Base-by-base conservation (phyloP, 208 protist genomes). In the Trypanosoma scelopori region DNA sequence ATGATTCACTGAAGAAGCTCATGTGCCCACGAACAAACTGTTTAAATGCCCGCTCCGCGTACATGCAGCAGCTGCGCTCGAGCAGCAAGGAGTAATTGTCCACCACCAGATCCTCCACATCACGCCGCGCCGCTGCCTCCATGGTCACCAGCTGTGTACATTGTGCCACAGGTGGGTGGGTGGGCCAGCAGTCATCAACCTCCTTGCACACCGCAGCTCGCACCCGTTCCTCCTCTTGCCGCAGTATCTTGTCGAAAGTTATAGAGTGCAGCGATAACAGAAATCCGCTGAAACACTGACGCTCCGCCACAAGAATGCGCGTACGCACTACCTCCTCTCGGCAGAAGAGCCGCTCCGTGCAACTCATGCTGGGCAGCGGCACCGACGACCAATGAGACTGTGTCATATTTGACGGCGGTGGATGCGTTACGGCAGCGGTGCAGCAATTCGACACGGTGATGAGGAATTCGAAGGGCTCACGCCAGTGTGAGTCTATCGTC, bases 21-120 rank as follows among this genome's bases (percentile, higher is more conserved):
- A 82, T 58, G 46, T 77, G 73, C 22, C 71, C 76, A 22, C 77
- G 65, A n/a, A 76, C 45, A 48, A 77, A 82, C 16, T 69, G 55
- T 50, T 51, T 28, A 51, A 77, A 30, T 15, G 52, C 49, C 11
- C 68, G 12, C 59, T 66, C 12, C 13, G 37, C 43, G n/a, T 70
- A 77, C 45, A 68, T 55, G 15, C 28, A 7, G 37, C 59, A 63
- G 37, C 28, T 42, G 5, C 55, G 52, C 18, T 68, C 32, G 20
- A 78, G n/a, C 25, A 61, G 46, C n/a, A 55, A 28, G 18, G 16
- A 15, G 43, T 59, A 70, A 25, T 35, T 67, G 1, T 32, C 41
- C 42, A 20, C 20, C 18, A 47, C 47, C 47, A 56, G 60, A 12
- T 20, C 25, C 64, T 74, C 71, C 15, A 82, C 15, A 6, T 27